Conservation (phyloP, 352 stramenopile genomes). For the Globisporangium solare region DNA sequence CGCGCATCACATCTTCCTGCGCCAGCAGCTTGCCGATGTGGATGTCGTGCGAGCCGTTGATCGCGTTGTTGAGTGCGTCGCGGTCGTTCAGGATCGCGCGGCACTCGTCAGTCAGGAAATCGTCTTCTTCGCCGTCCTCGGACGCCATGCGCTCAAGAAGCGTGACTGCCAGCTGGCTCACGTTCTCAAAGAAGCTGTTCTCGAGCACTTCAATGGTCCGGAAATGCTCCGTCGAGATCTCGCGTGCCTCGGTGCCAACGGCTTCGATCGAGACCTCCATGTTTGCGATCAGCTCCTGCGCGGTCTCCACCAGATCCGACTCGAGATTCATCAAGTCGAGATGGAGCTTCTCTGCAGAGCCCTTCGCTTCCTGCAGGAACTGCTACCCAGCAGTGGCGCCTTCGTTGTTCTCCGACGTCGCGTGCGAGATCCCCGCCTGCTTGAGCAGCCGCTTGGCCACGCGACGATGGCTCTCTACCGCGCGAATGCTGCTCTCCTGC, state of each 20-base stretch:
- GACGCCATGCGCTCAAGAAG: conserved; percentile 74
- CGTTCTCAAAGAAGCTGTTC: conserved; percentile 88
- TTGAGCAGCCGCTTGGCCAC: conserved; percentile 75
- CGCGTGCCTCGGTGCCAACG: conserved; percentile 52
- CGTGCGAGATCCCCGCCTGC: conserved; percentile 26
- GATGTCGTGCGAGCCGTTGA: conserved; percentile 90
- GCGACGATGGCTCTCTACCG: conserved; percentile 78
- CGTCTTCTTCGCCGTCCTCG: conserved; percentile 74
- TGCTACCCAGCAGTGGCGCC: conserved; percentile 42
- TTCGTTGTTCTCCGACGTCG: conserved; percentile 28
- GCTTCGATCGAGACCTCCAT: conserved; percentile 66
- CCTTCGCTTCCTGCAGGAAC: conserved; percentile 79
- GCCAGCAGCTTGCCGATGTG: conserved; percentile 88
- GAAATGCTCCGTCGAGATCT: conserved; percentile 83
- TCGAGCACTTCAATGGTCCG: conserved; percentile 87
- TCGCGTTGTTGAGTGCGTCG: conserved; percentile 80
- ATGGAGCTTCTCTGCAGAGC: conserved; percentile 82
- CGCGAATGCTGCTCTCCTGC: conserved; percentile 65
- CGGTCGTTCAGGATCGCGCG: conserved; percentile 77
- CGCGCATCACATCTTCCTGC: conserved; percentile 80
- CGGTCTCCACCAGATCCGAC: conserved; percentile 77
- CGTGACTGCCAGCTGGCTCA: conserved; percentile 74
- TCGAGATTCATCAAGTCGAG: conserved; percentile 86
- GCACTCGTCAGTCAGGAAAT: conserved; percentile 76
- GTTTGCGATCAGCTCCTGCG: conserved; percentile 55